phyloP scores from a whole-genome alignment of 257 asterid genomes.

The Nicotiana sylvestris region DNA sequence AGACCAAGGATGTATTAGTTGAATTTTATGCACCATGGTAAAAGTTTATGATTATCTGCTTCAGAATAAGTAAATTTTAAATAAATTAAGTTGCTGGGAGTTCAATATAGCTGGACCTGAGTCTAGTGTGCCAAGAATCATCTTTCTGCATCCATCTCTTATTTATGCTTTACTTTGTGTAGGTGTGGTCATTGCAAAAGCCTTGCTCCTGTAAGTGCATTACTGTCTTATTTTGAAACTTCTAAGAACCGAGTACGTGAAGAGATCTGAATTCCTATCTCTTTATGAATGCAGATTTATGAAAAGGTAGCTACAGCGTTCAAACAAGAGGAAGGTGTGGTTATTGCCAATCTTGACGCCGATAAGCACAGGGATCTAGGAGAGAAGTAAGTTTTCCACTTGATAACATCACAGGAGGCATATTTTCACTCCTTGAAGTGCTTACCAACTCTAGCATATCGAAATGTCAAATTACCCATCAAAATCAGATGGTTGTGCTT shows the following conservation, averaged over 20 bases:
- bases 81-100: not conserved
- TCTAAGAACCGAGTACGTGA: constrained; percentile 10
- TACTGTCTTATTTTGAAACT: constrained; percentile 12
- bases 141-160: constrained; percentile 16
- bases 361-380: constrained; percentile 75
- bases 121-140: not conserved
- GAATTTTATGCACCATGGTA: constrained; percentile 99
- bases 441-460: not conserved
- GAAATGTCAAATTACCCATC: not conserved
- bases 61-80: not conserved
- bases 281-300: constrained; percentile 43
- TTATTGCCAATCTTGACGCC: constrained; percentile 87
- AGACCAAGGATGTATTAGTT: constrained; percentile 74
- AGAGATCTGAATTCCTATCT: constrained; percentile 15
- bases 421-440: not conserved
- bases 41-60: constrained; percentile 16
- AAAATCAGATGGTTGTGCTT: not conserved
- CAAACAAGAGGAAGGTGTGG: constrained; percentile 65
- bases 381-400: constrained; percentile 58
- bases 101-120: not conserved
- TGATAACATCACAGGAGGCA: not conserved
- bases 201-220: constrained; percentile 90
- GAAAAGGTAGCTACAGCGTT: constrained; percentile 91
- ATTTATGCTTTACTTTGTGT: constrained; percentile 27
- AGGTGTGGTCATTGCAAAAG: constrained; percentile 98